These are phyloP conservation scores for Penicillium fimorum DNA, from an alignment of 495 filamentous ascomycete genomes.

Conservation along the genomic window DNA sequence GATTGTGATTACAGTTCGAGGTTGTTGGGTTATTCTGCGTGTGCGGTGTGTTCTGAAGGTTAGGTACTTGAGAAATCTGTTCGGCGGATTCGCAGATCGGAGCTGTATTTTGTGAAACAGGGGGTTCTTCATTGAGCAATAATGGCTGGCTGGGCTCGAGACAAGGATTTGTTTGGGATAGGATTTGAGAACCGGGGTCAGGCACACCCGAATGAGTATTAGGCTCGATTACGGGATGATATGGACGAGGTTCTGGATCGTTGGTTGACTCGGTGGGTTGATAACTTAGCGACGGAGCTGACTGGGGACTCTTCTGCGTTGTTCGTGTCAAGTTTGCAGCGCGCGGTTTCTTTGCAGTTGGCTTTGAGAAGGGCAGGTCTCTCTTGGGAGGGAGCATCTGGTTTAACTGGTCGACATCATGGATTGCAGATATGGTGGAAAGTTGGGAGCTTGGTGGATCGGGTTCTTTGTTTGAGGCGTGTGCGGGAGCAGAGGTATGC, in stretches of 20 bases:
- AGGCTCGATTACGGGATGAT: background rate
- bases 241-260: background rate
- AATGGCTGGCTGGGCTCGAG: background rate
- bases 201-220: background rate
- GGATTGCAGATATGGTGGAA: slow-evolving; percentile 19
- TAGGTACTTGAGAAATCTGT: background rate
- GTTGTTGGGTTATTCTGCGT: background rate
- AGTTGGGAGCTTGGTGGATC: slow-evolving; percentile 16
- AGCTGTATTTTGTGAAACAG: background rate
- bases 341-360: slow-evolving; percentile 19
- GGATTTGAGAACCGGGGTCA: background rate
- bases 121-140: background rate
- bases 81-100: background rate
- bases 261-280: background rate
- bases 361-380: slow-evolving; percentile 42
- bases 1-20: background rate
- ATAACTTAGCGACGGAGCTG: background rate
- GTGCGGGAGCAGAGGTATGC: background rate
- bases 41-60: background rate
- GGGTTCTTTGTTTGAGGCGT: background rate
- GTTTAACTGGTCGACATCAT: slow-evolving; percentile 31
- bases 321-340: background rate
- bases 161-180: background rate
- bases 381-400: slow-evolving; percentile 47
- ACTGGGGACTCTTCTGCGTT: background rate